These are phyloP conservation scores for Yamadazyma siamensis DNA, from an alignment of 1,139 yeast genomes.

Conservation along the genomic window DNA sequence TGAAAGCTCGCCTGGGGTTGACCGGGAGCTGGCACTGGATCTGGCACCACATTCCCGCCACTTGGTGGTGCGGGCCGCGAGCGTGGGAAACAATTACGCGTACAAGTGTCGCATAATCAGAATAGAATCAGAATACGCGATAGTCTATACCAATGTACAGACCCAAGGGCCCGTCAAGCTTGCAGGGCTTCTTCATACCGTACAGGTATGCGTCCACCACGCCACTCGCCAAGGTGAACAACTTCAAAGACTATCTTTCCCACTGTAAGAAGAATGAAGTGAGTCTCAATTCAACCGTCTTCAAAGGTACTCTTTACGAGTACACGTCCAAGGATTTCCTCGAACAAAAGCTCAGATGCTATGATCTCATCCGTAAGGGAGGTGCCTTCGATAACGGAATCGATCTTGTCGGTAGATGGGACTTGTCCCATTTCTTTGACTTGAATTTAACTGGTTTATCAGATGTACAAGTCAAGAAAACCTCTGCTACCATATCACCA, in stretches of 20 bases:
- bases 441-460: constrained; percentile 9
- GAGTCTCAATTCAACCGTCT: constrained; percentile 42
- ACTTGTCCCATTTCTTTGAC: constrained; percentile 30
- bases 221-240: constrained; percentile 6
- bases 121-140: no score
- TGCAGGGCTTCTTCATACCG: no score
- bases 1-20: no score
- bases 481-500: constrained; percentile 9
- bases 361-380: constrained; percentile 44
- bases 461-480: constrained; percentile 1
- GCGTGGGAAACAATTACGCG: no score
- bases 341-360: constrained; percentile 37
- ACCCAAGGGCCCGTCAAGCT: no score
- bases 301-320: constrained; percentile 72
- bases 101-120: no score
- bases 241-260: constrained; percentile 26
- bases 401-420: constrained; percentile 65
- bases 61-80: no score
- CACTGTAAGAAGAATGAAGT: constrained; percentile 24
- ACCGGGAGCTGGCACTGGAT: no score
- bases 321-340: constrained; percentile 50
- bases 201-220: no score
- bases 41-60: no score
- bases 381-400: constrained; percentile 75
- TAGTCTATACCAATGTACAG: no score